phyloP scores from a whole-genome alignment of 106 monocot genomes.

The Posidonia australis region DNA sequence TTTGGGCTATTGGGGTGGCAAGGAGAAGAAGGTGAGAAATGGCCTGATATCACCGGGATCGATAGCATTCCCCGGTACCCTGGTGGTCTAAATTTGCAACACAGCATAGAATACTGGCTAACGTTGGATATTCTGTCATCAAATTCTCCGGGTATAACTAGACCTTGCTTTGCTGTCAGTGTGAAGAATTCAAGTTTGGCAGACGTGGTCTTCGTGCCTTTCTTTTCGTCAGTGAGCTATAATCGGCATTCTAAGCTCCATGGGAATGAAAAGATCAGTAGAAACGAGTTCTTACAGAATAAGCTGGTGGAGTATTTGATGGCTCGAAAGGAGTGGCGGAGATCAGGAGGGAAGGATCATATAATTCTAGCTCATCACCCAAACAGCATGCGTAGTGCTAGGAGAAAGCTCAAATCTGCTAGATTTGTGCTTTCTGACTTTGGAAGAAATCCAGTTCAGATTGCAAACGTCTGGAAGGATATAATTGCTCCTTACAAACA shows the following conservation, averaged over 20 bases:
- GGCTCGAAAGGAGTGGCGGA: conserved; percentile 47
- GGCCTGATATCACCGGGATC: conserved; percentile 42
- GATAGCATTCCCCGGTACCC: conserved; percentile 47
- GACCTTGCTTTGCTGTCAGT: conserved; percentile 39
- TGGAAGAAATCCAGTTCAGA: conserved; percentile 50
- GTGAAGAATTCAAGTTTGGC: conserved; percentile 48
- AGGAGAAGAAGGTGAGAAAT: conserved; percentile 13
- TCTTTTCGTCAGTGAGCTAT: conserved; percentile 84
- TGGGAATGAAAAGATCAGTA: conserved; percentile 27
- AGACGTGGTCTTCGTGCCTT: conserved; percentile 85
- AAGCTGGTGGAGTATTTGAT: conserved; percentile 54
- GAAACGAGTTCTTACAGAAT: conserved; percentile 28
- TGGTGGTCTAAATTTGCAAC: conserved; percentile 83
- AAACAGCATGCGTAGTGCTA: conserved; percentile 63
- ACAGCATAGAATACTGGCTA: conserved; percentile 90
- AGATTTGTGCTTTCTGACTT: conserved; percentile 76
- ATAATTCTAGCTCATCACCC: conserved; percentile 78
- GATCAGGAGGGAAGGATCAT: conserved; percentile 60
- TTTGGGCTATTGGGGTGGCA: conserved; percentile 54
- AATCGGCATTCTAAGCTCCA: conserved; percentile 64
- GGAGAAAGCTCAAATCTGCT: conserved; percentile 27
- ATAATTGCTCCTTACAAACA: conserved; percentile 58
- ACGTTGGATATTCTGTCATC: conserved; percentile 73
- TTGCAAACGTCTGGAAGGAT: conserved; percentile 66
- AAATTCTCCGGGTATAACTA: neutral